Conservation (phyloP, 495 filamentous ascomycete genomes). For the Tuber umbilicatum region DNA sequence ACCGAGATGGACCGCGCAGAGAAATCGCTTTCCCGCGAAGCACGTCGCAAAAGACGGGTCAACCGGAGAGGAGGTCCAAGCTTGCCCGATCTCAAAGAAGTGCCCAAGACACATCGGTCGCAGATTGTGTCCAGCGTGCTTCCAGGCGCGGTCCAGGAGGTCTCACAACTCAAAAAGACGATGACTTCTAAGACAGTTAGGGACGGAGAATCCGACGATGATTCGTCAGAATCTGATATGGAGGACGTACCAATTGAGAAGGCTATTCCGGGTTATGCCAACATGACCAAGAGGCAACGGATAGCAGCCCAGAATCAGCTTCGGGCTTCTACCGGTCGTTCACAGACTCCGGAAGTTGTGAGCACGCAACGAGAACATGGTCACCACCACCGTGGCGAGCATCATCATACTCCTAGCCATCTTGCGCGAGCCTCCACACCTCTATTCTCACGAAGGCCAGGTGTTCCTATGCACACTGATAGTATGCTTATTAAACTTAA, state of each 20-base stretch:
- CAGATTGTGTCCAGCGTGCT: constrained; percentile 84
- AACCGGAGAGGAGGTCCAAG: constrained; percentile 91
- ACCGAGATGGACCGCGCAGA: constrained; percentile 84
- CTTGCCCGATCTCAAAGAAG: constrained; percentile 89
- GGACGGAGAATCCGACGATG: constrained; percentile 60
- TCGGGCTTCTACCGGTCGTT: constrained; percentile 53
- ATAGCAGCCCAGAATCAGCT: constrained; percentile 57
- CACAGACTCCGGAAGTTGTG: constrained; percentile 74
- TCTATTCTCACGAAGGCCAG: constrained; percentile 25
- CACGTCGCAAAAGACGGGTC: constrained; percentile 85
- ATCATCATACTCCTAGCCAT: constrained; percentile 41
- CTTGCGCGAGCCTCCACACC: constrained; percentile 15
- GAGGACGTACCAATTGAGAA: constrained; percentile 83
- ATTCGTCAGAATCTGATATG: constrained; percentile 79
- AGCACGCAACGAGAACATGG: constrained; percentile 44
- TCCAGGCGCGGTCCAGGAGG: constrained; percentile 65
- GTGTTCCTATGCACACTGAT: constrained; percentile 33
- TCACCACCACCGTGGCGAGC: constrained; percentile 60
- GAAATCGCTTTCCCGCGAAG: constrained; percentile 84
- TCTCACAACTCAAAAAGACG: constrained; percentile 65
- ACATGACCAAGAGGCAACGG: constrained; percentile 65
- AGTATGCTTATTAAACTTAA: constrained; percentile 60
- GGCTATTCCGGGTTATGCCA: constrained; percentile 74
- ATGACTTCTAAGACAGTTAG: constrained; percentile 67
- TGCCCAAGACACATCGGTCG: constrained; percentile 83